phyloP scores from a whole-genome alignment of 305 asterid genomes.

The Rubia tinctorum region DNA sequence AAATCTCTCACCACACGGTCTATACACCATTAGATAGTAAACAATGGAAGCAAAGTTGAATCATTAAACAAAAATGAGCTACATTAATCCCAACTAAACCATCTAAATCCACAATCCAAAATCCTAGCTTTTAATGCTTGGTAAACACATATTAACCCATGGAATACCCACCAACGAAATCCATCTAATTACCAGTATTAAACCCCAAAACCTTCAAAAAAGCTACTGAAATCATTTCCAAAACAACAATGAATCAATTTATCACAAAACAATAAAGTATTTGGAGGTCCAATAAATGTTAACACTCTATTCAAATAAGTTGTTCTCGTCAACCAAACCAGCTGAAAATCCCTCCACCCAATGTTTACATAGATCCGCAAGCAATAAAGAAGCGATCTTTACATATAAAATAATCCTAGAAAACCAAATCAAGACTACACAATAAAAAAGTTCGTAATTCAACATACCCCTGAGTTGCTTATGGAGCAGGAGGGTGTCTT shows the following conservation, averaged over 20 bases:
- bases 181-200: slow-evolving; percentile 2
- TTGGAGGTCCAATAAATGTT: slow-evolving; percentile 97
- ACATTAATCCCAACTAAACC: background rate
- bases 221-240: background rate
- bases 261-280: slow-evolving; percentile 47
- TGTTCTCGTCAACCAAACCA: slow-evolving; percentile 78
- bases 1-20: background rate
- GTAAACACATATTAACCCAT: background rate
- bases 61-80: background rate
- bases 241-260: slow-evolving; percentile 10
- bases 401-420: background rate
- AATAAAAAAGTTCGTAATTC: background rate
- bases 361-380: slow-evolving; percentile 88
- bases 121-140: background rate
- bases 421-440: slow-evolving; percentile 15
- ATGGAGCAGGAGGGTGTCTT: slow-evolving; percentile 81
- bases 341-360: slow-evolving; percentile 99
- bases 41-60: background rate
- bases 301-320: slow-evolving; percentile 95
- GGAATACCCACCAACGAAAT: background rate
- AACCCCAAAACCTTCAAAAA: slow-evolving; percentile 12
- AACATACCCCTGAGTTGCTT: slow-evolving; percentile 77
- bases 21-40: background rate
- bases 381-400: slow-evolving; percentile 42
- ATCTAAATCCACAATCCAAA: background rate